Base-by-base conservation (phyloP, 441 rosid genomes). In the Isatis lusitanica region DNA sequence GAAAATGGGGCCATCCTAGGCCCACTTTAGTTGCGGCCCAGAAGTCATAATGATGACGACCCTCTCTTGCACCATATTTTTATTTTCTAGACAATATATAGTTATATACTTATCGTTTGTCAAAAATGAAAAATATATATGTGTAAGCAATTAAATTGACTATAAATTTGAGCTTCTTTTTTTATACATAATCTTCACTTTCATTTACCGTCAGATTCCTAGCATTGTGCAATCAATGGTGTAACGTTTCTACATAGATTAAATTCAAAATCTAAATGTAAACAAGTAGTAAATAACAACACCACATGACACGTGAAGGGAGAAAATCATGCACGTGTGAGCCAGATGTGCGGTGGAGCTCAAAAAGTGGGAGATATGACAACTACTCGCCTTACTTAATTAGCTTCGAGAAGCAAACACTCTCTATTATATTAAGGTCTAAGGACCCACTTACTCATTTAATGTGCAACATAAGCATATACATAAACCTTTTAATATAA, bases 281-380 rank as follows among this genome's bases (percentile, higher is more conserved):
- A 21, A 21, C 24, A 21, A 21, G 24, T 21, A 12, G 12, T 28
- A 11, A 46, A 7, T 11, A 58, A 59, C 16, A 60, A 35, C 59
- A 51, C 39, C 39, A 67, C 62, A 67, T 52, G 61, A 39, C 75
- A 71, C 75, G 68, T 71, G 61, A 71, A 50, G 42, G 40, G 24
- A 26, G 68, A 8, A 72, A 63, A 39, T 28, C 48, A 63, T 72
- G 71, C 71, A 38, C 65, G 76, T 73, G 76, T 31, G 48, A 64
- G 76, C 28, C 71, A 63, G 50, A 43, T 73, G 63, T 72, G 69
- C 75, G 63, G 75, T 72, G 63, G 63, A 63, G 63, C 63, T 72
- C 35, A 71, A 31, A 63, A 71, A 62, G 63, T 40, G 75, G 53
- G 62, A 51, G 51, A 47, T n/a, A 59, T 8, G 61, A 52, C 76